Base-by-base conservation (phyloP, 768 basidiomycete species). In the Cystofilobasidium capitatum region DNA sequence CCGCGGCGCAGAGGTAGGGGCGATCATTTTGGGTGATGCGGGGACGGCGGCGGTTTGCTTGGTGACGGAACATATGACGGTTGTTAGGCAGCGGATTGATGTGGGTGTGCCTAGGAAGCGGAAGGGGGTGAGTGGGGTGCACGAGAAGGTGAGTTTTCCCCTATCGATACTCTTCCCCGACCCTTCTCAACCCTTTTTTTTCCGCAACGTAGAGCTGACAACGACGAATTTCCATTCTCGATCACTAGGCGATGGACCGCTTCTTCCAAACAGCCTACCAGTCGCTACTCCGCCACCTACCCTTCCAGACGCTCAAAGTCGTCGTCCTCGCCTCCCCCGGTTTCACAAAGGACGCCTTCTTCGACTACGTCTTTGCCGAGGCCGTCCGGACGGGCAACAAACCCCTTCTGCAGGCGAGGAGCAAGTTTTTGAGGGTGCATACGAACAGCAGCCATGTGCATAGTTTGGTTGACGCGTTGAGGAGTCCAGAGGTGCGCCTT, bases 251-350 rank as follows among this genome's bases (percentile, higher is more conserved):
- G 0, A 81, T 94, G 75, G 74, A 80, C 20, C 88, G 83, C 70
- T 99, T 93, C 78, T 88, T 92, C 74, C 80, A 82, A n/a, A 83
- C 85, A 16, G 78, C 98, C 2, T 98, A 89, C 74, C 84, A 91
- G 31, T 84, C 89, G 0, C 89, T 98, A 72, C 76, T 91, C 6
- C 84, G 94, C 22, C 91, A 97, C 75, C 88, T 99, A 70, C 93
- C 96, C 3, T 96, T 86, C 72, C 79, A 83, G 26, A 85, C 82
- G 70, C 80, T 98, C 49, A 87, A 87, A 51, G 94, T 88, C 3
- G 89, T 99, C 73, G 89, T 99, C 57, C 88, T 99, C 73, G 96
- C 96, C 7, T 92, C 89, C 71, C 96, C 96, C 10, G 96, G 96
- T 0, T 99, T 97, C 86, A 87, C 92, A 9, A 83, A 88, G 73